Base-by-base conservation (phyloP, 129 eudicot species). In the Chrysanthemum makinoi region DNA sequence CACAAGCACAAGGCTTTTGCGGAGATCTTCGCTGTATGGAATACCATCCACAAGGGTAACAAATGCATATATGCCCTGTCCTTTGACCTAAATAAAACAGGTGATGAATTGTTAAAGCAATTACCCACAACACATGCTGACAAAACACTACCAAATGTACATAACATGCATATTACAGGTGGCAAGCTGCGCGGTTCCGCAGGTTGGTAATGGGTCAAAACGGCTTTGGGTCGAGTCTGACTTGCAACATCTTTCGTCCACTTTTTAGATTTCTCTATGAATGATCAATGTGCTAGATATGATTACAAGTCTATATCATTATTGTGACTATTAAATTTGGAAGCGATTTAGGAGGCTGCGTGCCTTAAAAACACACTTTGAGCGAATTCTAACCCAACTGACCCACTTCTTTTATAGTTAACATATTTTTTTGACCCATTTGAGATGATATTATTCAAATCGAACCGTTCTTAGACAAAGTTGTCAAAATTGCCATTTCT, bases 11-110 rank as follows among this genome's bases (percentile, higher is more conserved):
- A 95, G 93, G 70, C 91, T 90, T 86, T 84, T 88, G 51, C 91
- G 94, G 53, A 95, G 97, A 12, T 95, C 97, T 72, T 95, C 91
- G 79, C 91, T 95, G 84, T 90, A 95, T 47, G 96, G 94, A 72
- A 90, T 91, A 68, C 99, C 99, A 46, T 88, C 99, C 12, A 84
- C 89, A 65, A 88, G 74, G 60, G 96, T 90, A 69, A 95, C 97
- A 81, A 95, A 95, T 61, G 99, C 99, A 83, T 90, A 95, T 82
- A 95, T 90, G 51, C 97, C 96, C 79, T 95, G 99, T 74, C 99
- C 99, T 80, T 95, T 95, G 44, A 95, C 94, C 97, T 95, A 77
- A 58, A 65, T 14, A 43, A 10, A 78, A 72, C 65, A 74, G 33
- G 69, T 15, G 66, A 61, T 17, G 35, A 16, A 61, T 52, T 14